Percentiles rank a stretch among this genome's conserved stretches.
These are phyloP conservation scores for Pistacia integerrima DNA, from an alignment of 345 rosid genomes.

Conservation along the genomic window DNA sequence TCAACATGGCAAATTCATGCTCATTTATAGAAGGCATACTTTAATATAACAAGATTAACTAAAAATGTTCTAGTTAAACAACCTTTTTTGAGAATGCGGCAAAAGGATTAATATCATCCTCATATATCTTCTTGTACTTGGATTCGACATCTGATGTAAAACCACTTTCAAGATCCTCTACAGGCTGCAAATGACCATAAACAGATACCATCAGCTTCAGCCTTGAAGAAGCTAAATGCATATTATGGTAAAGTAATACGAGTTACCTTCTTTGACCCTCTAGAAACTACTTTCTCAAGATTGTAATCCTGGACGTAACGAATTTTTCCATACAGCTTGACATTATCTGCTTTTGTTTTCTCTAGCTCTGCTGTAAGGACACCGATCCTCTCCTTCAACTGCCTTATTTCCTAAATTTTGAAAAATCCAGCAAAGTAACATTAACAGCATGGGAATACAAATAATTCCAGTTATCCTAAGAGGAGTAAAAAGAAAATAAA, in stretches of 20 bases:
- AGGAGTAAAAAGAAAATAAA: background rate
- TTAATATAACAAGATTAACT: conserved; percentile 1
- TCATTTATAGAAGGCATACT: background rate
- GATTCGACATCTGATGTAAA: conserved; percentile 93
- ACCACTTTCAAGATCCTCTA: conserved; percentile 93
- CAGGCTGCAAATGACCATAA: conserved; percentile 47
- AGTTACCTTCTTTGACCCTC: conserved; percentile 91
- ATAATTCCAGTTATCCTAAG: background rate
- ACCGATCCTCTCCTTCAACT: conserved; percentile 82
- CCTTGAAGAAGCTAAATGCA: conserved; percentile 3
- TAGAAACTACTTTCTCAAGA: conserved; percentile 86
- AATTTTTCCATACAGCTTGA: conserved; percentile 92
- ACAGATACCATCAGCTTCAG: conserved; percentile 8
- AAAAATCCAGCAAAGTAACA: conserved; percentile 4
- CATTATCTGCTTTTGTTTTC: conserved; percentile 94
- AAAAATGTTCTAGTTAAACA: conserved; percentile 12
- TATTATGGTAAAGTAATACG: conserved; percentile 5
- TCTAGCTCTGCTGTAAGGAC: conserved; percentile 72
- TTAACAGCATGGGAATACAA: background rate
- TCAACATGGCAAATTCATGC: background rate
- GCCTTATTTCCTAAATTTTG: conserved; percentile 77
- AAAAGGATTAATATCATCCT: conserved; percentile 96
- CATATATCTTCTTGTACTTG: conserved; percentile 96
- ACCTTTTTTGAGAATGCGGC: conserved; percentile 99
- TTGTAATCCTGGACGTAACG: conserved; percentile 96